Evolutionary conservation across 2,329 filamentous ascomycete species (phyloP).

Genomic region (Aspergillus sp.): DNA sequence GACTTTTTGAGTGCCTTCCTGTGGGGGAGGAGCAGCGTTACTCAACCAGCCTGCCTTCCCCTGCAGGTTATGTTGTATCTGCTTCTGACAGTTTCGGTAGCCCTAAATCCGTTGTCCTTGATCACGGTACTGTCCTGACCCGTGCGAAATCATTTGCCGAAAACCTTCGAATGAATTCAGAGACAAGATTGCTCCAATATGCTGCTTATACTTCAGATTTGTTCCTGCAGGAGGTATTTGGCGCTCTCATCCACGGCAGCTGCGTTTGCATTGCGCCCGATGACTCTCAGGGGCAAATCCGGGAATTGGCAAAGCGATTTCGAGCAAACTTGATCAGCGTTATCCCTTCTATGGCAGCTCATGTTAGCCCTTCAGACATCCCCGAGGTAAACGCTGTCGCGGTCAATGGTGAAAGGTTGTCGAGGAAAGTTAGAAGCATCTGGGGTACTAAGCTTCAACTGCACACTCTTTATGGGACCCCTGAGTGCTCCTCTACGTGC

Average conservation of each 20-base stretch:
- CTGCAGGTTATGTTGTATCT: slow-evolving; percentile 26
- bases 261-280: slow-evolving; percentile 40
- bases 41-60: slow-evolving; percentile 5
- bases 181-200: slow-evolving; percentile 31
- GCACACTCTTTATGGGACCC: slow-evolving; percentile 16
- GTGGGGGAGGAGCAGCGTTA: slow-evolving; percentile 5
- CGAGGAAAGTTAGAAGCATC: slow-evolving; percentile 1
- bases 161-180: slow-evolving; percentile 11
- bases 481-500: slow-evolving; percentile 17
- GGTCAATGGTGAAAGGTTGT: slow-evolving; percentile 12
- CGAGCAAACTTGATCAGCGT: slow-evolving; percentile 27
- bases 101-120: slow-evolving; percentile 28
- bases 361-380: slow-evolving; percentile 18
- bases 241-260: slow-evolving; percentile 32
- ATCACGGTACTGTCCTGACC: slow-evolving; percentile 24
- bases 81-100: slow-evolving; percentile 23
- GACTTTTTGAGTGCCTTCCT: slow-evolving; percentile 28
- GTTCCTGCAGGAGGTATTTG: slow-evolving; percentile 33
- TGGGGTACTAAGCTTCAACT: slow-evolving; percentile 13
- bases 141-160: slow-evolving; percentile 21
- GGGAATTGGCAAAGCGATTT: slow-evolving; percentile 39
- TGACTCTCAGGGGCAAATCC: slow-evolving; percentile 43
- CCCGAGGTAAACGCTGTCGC: slow-evolving; percentile 16
- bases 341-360: slow-evolving; percentile 21
- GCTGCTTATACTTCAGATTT: slow-evolving; percentile 39